Base-by-base conservation (phyloP, 2,329 filamentous ascomycete species). In the Byssothecium circinans region DNA sequence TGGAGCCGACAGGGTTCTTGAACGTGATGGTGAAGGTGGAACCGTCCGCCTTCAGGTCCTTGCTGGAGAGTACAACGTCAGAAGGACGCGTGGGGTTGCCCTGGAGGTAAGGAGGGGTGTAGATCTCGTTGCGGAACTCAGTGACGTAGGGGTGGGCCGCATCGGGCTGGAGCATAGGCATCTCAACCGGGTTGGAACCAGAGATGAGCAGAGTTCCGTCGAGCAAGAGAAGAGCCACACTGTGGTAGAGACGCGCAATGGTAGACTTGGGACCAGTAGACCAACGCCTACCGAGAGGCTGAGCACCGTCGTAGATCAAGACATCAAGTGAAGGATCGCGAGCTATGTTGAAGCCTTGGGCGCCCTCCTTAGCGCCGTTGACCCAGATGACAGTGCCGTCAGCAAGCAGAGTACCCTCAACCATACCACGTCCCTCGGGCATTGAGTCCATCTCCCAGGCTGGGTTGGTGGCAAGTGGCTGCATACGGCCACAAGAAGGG, bases 311-410 rank as follows among this genome's bases (percentile, higher is more conserved):
- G 62, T 85, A 85, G 41, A 84, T 72, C 18, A 85, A 74, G 30
- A 81, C 79, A 50, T 81, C 76, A 17, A 79, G 67, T 15, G 81
- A 78, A 14, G 82, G 81, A 27, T 77, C 64, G 12, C 70, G 69
- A 25, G 79, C 81, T 42, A 84, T 69, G 29, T 77, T 80, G 64
- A 84, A 85, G 14, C 82, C 82, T 69, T 84, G 81, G 23, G 79
- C 77, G 52, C 82, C 82, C 49, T 71, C 68, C 50, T 79, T 78
- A 57, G 75, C 79, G 47, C 82, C 82, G 59, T 85, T 84, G 48
- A 84, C 68, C 75, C 78, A 83, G 42, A 96, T 64, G 33, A 83
- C 75, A 2, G 78, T 84, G 30, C 82, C 82, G 56, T 86, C 82
- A 7, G 82, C 77, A 30, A 85, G 76, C 10, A 84, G 71, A 30